These are phyloP conservation scores for Pseudotsuga menziesii DNA, from an alignment of 75 land plant species.

Conservation along the genomic window DNA sequence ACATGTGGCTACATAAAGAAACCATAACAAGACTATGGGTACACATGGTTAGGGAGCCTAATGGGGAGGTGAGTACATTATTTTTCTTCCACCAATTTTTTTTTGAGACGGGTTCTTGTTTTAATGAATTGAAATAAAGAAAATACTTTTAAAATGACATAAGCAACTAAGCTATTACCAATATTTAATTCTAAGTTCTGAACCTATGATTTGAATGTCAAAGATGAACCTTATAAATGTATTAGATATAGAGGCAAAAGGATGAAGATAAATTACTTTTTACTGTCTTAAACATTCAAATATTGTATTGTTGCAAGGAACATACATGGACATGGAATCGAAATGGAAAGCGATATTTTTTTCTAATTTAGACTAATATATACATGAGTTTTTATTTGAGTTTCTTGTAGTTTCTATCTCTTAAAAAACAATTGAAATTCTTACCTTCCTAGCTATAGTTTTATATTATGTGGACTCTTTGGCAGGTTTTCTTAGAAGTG, in stretches of 20 bases:
- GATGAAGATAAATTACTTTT: slow-evolving; percentile 93
- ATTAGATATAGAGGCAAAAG: slow-evolving; percentile 89
- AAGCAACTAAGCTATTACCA: no score
- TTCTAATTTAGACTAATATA: neutral
- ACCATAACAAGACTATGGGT: slow-evolving; percentile 83
- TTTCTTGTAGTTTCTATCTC: neutral
- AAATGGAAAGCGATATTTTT: slow-evolving; percentile 60
- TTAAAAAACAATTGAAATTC: neutral
- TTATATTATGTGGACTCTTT: neutral
- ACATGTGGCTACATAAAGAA: slow-evolving; percentile 76
- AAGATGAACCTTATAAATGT: neutral
- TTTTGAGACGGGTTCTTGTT: neutral
- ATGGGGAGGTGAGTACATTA: slow-evolving; percentile 71
- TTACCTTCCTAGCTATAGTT: neutral
- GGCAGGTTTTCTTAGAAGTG: slow-evolving; percentile 89
- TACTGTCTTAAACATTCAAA: slow-evolving; percentile 57
- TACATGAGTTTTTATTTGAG: neutral
- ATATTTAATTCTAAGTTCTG: neutral
- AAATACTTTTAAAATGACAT: no score
- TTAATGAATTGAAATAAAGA: neutral
- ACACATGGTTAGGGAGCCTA: slow-evolving; percentile 93
- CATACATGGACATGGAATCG: slow-evolving; percentile 90
- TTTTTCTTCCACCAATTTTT: neutral
- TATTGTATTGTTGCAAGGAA: slow-evolving; percentile 59
- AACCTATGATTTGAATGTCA: neutral